These are phyloP conservation scores for Skeletonema tropicum DNA, from an alignment of 108 stramenopile genomes.

Conservation along the genomic window DNA sequence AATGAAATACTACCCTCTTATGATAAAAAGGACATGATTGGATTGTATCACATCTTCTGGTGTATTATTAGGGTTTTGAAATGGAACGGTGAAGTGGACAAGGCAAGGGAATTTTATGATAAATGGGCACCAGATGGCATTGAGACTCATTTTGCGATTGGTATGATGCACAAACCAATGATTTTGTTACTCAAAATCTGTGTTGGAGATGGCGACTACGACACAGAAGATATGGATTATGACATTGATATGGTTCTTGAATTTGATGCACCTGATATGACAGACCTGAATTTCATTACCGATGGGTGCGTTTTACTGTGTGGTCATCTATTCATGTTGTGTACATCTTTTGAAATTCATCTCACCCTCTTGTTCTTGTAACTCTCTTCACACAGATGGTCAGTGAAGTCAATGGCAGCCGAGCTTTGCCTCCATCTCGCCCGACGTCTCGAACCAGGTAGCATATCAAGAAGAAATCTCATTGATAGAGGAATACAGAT, in stretches of 20 bases:
- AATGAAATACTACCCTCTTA: constrained; percentile 27
- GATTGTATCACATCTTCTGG: constrained; percentile 21
- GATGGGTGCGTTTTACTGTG: constrained; percentile 13
- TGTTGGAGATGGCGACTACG: constrained; percentile 28
- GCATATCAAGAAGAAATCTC: constrained; percentile 20
- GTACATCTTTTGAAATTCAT: neutral
- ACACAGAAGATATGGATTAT: constrained; percentile 18
- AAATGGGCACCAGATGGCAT: constrained; percentile 18
- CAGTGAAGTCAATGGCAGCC: constrained; percentile 32
- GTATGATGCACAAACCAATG: constrained; percentile 35
- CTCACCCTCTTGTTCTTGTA: neutral
- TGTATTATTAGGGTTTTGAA: constrained; percentile 40
- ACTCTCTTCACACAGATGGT: constrained; percentile 9
- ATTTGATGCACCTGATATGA: constrained; percentile 28
- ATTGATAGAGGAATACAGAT: constrained; percentile 37
- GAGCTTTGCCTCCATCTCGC: constrained; percentile 51
- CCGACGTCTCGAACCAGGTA: constrained; percentile 23
- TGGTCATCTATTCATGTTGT: neutral
- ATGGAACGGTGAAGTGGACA: constrained; percentile 38
- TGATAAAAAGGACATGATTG: constrained; percentile 33
- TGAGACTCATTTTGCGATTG: constrained; percentile 23
- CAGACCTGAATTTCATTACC: constrained; percentile 18
- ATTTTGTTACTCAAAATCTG: constrained; percentile 40
- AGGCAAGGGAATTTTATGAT: constrained; percentile 28
- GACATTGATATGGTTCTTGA: constrained; percentile 31